Evolutionary conservation across 2,329 filamentous ascomycete genomes (phyloP).

Genomic region (Fusarium longipes): DNA sequence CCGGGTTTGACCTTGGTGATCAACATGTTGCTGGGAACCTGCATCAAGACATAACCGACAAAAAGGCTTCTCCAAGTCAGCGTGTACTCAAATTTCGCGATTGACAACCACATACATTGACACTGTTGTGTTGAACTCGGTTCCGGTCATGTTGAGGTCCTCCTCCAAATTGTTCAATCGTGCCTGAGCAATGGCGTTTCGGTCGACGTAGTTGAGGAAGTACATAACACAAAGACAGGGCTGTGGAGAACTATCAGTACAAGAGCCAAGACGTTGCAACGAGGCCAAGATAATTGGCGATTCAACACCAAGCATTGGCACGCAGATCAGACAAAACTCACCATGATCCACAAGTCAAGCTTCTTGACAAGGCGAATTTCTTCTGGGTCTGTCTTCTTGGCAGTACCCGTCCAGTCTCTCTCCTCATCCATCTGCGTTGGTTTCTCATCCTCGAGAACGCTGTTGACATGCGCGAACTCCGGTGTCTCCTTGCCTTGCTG

Average conservation of each 20-base stretch:
- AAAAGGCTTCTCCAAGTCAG: conserved; percentile 46
- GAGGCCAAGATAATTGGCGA: not conserved
- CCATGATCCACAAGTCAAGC: conserved; percentile 57
- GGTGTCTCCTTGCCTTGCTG: conserved; percentile 23
- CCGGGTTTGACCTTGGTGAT: conserved; percentile 56
- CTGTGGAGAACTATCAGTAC: conserved; percentile 18
- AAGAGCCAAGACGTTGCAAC: not conserved
- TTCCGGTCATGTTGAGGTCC: conserved; percentile 64
- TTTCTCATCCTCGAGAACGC: conserved; percentile 43
- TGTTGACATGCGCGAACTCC: conserved; percentile 40
- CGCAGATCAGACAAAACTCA: conserved; percentile 26
- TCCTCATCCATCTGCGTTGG: conserved; percentile 26
- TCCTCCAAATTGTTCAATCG: conserved; percentile 59
- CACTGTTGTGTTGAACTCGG: conserved; percentile 63
- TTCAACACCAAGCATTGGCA: not conserved
- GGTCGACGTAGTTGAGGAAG: conserved; percentile 50
- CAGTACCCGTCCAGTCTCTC: conserved; percentile 54
- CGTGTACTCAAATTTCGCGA: rapidly evolving
- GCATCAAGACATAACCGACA: conserved; percentile 59
- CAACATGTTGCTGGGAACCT: conserved; percentile 56
- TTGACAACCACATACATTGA: conserved; percentile 47
- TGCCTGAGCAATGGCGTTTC: conserved; percentile 60
- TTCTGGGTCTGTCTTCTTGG: conserved; percentile 53
- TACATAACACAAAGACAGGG: conserved; percentile 56
- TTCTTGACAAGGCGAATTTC: conserved; percentile 56